Evolutionary conservation across 306 rosid species (phyloP).

Genomic region (Dalbergia cochinchinensis): DNA sequence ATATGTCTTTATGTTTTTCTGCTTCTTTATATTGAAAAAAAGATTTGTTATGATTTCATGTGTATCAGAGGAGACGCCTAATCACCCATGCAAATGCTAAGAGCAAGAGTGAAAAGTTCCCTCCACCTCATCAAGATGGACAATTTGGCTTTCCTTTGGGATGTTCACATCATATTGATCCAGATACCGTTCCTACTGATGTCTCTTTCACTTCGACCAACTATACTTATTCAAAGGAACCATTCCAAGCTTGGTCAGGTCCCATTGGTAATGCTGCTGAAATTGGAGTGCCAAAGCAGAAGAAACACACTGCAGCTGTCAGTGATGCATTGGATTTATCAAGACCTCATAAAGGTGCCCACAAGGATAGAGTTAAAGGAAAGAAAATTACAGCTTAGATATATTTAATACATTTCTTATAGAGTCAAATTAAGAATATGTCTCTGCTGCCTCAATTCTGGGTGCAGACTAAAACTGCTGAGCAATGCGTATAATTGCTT

Average conservation of each 20-base stretch:
- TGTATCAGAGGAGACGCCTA: conserved; percentile 83
- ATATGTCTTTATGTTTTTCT: conserved; percentile 4
- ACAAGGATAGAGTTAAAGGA: conserved; percentile 69
- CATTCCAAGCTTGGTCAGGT: conserved; percentile 86
- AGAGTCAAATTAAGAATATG: conserved; percentile 44
- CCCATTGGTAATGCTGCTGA: conserved; percentile 72
- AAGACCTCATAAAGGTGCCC: conserved; percentile 47
- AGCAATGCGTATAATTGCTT: conserved; percentile 45
- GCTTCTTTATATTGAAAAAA: conserved; percentile 3
- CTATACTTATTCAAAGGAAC: conserved; percentile 71
- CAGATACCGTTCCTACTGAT: conserved; percentile 72
- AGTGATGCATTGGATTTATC: conserved; percentile 62
- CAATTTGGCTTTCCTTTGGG: conserved; percentile 83
- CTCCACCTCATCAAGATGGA: conserved; percentile 97
- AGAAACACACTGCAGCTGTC: conserved; percentile 55
- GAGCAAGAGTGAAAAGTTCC: conserved; percentile 98
- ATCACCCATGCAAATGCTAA: conserved; percentile 88
- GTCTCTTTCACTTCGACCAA: conserved; percentile 73
- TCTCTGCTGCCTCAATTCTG: conserved; percentile 36
- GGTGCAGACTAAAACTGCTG: conserved; percentile 41
- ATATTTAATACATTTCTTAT: conserved; percentile 37
- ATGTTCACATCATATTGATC: conserved; percentile 85
- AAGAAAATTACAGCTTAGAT: conserved; percentile 60
- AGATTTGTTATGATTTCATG: conserved; percentile 38
- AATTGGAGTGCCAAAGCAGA: conserved; percentile 62